Percentiles rank a stretch among this genome's conserved stretches.
Evolutionary conservation across 306 rosid species (phyloP).

Genomic region (Ochetophila trinervis): DNA sequence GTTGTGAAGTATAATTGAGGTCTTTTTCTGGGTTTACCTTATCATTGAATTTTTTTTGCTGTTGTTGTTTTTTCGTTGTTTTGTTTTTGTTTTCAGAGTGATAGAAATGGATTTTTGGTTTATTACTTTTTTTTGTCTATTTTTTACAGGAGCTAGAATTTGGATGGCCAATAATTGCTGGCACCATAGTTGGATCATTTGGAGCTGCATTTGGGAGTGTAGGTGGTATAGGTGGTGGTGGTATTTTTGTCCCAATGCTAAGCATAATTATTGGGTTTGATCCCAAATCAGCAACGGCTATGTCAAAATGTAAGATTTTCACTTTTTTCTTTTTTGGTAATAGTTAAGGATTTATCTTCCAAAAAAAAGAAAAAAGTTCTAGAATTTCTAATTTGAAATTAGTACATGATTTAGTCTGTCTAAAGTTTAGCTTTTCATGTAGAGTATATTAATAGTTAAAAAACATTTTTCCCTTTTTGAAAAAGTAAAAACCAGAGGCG

Average conservation of each 20-base stretch:
- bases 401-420: too few relatives aligned
- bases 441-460: too few relatives aligned
- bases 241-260: conserved; percentile 80
- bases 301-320: conserved; percentile 53
- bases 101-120: too few relatives aligned
- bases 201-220: conserved; percentile 86
- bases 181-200: conserved; percentile 50
- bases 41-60: too few relatives aligned
- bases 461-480: too few relatives aligned
- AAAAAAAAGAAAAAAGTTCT: background rate
- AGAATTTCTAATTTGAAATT: too few relatives aligned
- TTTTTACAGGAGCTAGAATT: conserved; percentile 54
- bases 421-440: too few relatives aligned
- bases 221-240: conserved; percentile 86
- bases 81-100: background rate
- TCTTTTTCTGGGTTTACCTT: too few relatives aligned
- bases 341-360: background rate
- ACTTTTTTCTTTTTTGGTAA: background rate
- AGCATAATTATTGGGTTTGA: conserved; percentile 64
- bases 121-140: too few relatives aligned
- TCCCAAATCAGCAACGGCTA: conserved; percentile 61
- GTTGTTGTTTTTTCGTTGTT: background rate
- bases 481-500: too few relatives aligned
- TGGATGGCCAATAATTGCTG: conserved; percentile 58
- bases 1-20: too few relatives aligned